A percentile compares a stretch with the other conserved stretches of the same genome.
phyloP scores from a whole-genome alignment of 2,329 filamentous ascomycete species.

The Tolypocladium paradoxum region DNA sequence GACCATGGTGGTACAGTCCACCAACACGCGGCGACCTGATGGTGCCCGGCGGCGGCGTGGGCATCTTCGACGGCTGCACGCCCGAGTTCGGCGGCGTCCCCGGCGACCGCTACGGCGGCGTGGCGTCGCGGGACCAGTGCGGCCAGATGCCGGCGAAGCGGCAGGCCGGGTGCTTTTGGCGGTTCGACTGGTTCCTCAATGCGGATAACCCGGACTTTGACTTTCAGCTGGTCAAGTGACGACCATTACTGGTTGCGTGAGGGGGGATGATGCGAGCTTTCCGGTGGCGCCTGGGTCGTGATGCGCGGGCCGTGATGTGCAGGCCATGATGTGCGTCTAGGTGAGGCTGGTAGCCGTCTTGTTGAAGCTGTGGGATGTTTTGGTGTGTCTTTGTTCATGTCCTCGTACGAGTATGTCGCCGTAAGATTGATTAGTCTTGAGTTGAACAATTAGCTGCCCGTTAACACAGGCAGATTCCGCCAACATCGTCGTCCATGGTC shows the following conservation, averaged over 20 bases:
- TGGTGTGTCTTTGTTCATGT: background rate
- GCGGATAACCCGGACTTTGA: constrained; percentile 46
- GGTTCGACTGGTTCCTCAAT: constrained; percentile 52
- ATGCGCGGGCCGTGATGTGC: background rate
- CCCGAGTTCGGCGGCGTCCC: constrained; percentile 31
- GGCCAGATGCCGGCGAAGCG: constrained; percentile 39
- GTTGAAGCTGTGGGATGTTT: background rate
- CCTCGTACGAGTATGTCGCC: background rate
- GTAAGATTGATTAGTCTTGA: background rate
- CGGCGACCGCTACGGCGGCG: constrained; percentile 47
- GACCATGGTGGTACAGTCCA: constrained; percentile 53
- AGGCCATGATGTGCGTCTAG: background rate
- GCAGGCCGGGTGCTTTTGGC: constrained; percentile 49
- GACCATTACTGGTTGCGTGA: constrained; percentile 24
- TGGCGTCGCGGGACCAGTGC: constrained; percentile 39
- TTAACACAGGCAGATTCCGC: constrained; percentile 47
- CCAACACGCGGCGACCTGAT: constrained; percentile 50
- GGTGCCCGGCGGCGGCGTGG: constrained; percentile 45
- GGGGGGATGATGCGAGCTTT: constrained; percentile 18
- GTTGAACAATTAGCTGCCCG: background rate
- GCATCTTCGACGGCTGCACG: constrained; percentile 41
- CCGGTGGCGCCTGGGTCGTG: constrained; percentile 6
- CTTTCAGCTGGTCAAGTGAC: constrained; percentile 44
- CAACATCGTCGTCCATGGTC: constrained; percentile 76
- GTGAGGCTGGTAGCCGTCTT: background rate